These are phyloP conservation scores for Teunomyces gatunensis DNA, from an alignment of 805 yeast genomes.

Conservation along the genomic window DNA sequence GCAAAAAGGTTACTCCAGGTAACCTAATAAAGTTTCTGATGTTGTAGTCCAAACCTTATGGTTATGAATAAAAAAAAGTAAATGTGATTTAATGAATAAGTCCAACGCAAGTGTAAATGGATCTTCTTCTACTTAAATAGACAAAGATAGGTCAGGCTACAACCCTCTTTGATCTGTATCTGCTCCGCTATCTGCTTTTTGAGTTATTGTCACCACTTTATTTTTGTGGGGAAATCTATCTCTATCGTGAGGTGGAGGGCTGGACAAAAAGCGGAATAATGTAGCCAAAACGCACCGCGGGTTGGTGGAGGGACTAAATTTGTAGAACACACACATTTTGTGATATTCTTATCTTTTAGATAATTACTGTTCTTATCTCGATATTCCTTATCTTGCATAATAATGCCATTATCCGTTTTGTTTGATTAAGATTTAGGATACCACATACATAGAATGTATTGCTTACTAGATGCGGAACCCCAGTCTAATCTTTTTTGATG, in stretches of 20 bases:
- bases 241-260: not conserved
- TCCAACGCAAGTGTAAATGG: not conserved
- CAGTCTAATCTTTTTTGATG: no score
- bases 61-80: not conserved
- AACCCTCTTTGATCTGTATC: not conserved
- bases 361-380: not conserved
- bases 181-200: not conserved
- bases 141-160: not conserved
- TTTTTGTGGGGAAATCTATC: not conserved
- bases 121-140: not conserved
- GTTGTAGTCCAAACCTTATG: not conserved
- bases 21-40: not conserved
- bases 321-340: not conserved
- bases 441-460: no score
- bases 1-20: not conserved
- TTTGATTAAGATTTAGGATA: no score
- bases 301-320: not conserved
- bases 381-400: not conserved
- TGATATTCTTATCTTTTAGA: not conserved
- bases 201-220: not conserved
- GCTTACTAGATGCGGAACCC: no score
- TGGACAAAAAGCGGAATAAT: not conserved
- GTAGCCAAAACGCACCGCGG: not conserved
- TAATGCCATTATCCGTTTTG: not conserved
- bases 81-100: not conserved